phyloP scores from a whole-genome alignment of 2,329 filamentous ascomycete species.

The Paecilomyces variotii region DNA sequence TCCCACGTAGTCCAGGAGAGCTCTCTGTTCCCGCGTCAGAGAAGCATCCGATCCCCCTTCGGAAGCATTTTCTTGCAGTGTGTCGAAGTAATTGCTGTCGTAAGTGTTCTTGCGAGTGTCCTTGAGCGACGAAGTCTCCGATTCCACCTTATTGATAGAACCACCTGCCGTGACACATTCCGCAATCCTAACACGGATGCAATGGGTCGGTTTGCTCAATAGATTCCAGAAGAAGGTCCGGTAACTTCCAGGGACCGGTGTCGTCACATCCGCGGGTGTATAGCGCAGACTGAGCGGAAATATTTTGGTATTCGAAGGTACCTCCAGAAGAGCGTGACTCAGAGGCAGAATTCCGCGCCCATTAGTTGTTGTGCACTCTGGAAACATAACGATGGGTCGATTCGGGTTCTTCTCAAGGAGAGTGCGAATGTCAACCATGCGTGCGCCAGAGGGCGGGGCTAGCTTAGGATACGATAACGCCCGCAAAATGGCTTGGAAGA shows the following conservation, averaged over 20 bases:
- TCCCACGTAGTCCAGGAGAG: conserved; percentile 67
- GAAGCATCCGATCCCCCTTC: conserved; percentile 19
- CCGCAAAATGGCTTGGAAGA: conserved; percentile 65
- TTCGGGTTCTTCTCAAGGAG: conserved; percentile 62
- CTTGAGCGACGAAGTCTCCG: conserved; percentile 9
- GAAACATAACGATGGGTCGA: conserved; percentile 77
- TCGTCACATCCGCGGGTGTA: conserved; percentile 80
- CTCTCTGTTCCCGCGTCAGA: conserved; percentile 52
- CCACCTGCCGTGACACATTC: conserved; percentile 49
- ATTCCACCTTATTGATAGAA: conserved; percentile 15
- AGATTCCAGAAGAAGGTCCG: conserved; percentile 74
- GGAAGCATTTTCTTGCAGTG: conserved; percentile 32
- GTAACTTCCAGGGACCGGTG: conserved; percentile 71
- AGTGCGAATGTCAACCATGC: conserved; percentile 53
- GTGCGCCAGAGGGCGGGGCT: conserved; percentile 38
- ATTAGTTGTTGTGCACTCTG: conserved; percentile 91
- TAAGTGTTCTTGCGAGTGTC: conserved; percentile 25
- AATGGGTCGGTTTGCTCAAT: conserved; percentile 75
- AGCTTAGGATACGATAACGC: conserved; percentile 57
- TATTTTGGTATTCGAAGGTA: conserved; percentile 61
- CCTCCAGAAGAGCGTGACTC: conserved; percentile 65
- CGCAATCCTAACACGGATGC: conserved; percentile 83
- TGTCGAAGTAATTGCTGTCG: conserved; percentile 40
- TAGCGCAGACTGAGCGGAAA: conserved; percentile 90
- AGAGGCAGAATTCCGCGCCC: conserved; percentile 82